These are phyloP conservation scores for Metschnikowia gruessii DNA, from an alignment of 805 yeast genomes.

Conservation along the genomic window DNA sequence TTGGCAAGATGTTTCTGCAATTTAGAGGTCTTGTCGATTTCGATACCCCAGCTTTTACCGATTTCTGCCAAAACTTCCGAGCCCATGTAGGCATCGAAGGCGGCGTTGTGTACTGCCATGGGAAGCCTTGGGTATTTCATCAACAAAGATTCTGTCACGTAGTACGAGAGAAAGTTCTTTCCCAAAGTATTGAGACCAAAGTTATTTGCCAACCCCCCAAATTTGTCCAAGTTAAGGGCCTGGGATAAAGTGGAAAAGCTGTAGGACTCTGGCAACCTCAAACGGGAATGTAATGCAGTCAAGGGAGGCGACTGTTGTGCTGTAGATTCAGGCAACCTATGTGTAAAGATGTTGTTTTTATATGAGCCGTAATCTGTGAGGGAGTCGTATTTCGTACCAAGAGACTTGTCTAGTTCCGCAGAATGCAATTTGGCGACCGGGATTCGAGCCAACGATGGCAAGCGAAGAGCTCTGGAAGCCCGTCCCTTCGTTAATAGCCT, in stretches of 20 bases:
- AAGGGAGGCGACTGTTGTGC: slow-evolving; percentile 66
- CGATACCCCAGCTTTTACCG: slow-evolving; percentile 87
- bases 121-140: slow-evolving; percentile 89
- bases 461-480: slow-evolving; percentile 4
- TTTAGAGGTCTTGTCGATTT: slow-evolving; percentile 61
- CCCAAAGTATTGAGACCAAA: slow-evolving; percentile 82
- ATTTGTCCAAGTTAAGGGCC: slow-evolving; percentile 60
- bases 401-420: slow-evolving; percentile 23
- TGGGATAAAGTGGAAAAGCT: slow-evolving; percentile 71
- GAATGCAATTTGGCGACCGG: slow-evolving; percentile 22
- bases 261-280: slow-evolving; percentile 57
- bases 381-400: slow-evolving; percentile 31
- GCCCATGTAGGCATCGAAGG: slow-evolving; percentile 74
- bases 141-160: slow-evolving; percentile 70
- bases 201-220: slow-evolving; percentile 58
- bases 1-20: slow-evolving; percentile 65
- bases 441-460: slow-evolving; percentile 8
- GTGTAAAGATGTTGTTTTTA: slow-evolving; percentile 41
- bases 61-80: slow-evolving; percentile 60
- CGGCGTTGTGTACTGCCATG: slow-evolving; percentile 66
- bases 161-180: slow-evolving; percentile 67
- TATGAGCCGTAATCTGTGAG: slow-evolving; percentile 40
- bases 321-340: slow-evolving; percentile 45
- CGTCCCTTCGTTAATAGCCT: slow-evolving; percentile 17
- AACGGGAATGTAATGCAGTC: slow-evolving; percentile 73